Evolutionary conservation across 108 stramenopile species (phyloP), one percentile per base, ranked within the genome.

Genomic region (Nitzschia sp.): DNA sequence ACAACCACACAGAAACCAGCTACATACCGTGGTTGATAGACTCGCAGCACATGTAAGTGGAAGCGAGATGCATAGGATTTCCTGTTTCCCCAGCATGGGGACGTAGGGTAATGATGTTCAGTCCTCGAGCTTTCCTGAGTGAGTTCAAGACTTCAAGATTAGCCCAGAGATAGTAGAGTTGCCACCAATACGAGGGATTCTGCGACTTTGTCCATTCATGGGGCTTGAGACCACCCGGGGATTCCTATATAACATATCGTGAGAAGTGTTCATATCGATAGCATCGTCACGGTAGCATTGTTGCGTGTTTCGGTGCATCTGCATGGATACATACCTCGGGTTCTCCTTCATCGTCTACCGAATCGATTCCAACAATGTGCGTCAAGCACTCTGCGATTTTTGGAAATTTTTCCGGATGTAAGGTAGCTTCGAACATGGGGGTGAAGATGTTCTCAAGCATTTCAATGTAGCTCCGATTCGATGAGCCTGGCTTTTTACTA

Each of bases 61-160:
- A 95, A 16, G 96, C 97, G 16, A 98, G 80, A 67, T 99, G 97
- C 88, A 97, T 96, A 15, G 96, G 78, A 58, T 99, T 96, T 6
- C 99, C 98, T 25, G 99, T 98, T 69, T 97, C 96, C 26, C 98
- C 98, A 0, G 93, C 90, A 72, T 98, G 98, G 0, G 98, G 98
- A 4, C 98, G 89, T 64, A 98, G 96, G 8, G 91, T 79, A 69
- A 97, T 80, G 8, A 89, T 91, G 34, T 94, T 94, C 55, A 98
- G 62, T 1, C 97, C 98, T 52, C 90, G 86, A 22, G 86, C 76
- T 44, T 74, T 50, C 17, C 99, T 79, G 4, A 99, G 80, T 28
- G 60, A 65, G 75, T 99, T 99, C 41, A 99, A 76, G 30, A 95
- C 83, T 28, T 92, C 87, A 15, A 99, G 62, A 70, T 99, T 99